phyloP scores from a whole-genome alignment of 2,329 filamentous ascomycete genomes.

The Trichoderma sp. region DNA sequence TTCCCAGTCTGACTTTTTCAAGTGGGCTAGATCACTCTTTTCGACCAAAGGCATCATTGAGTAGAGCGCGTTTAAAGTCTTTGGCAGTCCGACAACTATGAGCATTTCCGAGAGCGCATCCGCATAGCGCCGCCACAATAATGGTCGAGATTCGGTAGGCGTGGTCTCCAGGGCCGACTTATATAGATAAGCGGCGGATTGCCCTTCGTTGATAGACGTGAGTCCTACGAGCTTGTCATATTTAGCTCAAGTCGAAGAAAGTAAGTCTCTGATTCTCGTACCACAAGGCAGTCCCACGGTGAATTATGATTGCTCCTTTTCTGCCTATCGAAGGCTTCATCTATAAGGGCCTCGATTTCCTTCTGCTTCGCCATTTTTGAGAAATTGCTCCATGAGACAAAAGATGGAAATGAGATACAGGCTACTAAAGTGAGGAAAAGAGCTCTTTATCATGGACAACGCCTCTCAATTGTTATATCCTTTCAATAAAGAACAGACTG shows the following conservation, averaged over 20 bases:
- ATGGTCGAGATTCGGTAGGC: background rate
- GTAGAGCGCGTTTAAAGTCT: background rate
- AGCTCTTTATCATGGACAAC: background rate
- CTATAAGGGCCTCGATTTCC: background rate
- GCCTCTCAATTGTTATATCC: background rate
- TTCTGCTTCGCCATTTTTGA: background rate
- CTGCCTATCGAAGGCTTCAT: background rate
- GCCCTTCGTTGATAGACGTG: constrained; percentile 7
- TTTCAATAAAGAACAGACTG: too few relatives aligned
- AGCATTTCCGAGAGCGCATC: constrained; percentile 15
- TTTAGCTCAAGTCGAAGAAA: background rate
- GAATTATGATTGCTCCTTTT: background rate
- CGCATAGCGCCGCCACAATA: constrained; percentile 14
- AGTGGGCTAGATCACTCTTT: background rate
- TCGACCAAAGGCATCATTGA: constrained; percentile 8
- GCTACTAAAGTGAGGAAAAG: background rate
- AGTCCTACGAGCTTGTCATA: constrained; percentile 17
- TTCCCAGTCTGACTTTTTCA: constrained; percentile 10
- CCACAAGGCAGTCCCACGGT: constrained; percentile 5
- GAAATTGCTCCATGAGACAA: background rate
- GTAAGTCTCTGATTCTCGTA: background rate
- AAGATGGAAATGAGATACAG: background rate
- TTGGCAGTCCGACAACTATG: constrained; percentile 21
- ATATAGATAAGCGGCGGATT: constrained; percentile 9
- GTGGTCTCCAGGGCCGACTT: background rate